Conservation (phyloP, 352 stramenopile species). For the Pythium apleroticum region DNA sequence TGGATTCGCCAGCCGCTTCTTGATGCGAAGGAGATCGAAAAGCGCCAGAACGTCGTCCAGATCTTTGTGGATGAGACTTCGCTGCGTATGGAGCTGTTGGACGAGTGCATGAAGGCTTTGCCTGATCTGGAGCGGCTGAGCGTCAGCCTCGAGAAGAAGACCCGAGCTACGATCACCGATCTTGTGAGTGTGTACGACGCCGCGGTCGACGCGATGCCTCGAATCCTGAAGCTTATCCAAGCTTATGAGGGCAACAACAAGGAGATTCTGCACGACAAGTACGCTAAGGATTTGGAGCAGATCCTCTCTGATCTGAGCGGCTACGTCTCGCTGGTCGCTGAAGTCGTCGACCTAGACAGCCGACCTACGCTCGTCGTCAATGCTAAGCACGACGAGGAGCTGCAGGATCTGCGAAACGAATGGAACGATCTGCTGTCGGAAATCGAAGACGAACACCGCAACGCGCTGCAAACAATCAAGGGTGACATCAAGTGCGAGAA, state of each 20-base stretch:
- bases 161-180: slow-evolving; percentile 71
- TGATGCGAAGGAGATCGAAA: slow-evolving; percentile 81
- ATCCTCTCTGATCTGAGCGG: slow-evolving; percentile 61
- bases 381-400: slow-evolving; percentile 80
- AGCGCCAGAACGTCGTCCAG: slow-evolving; percentile 91
- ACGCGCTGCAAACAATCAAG: slow-evolving; percentile 59
- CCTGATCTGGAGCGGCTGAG: slow-evolving; percentile 77
- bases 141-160: slow-evolving; percentile 67
- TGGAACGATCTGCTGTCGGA: slow-evolving; percentile 69
- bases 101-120: slow-evolving; percentile 87
- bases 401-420: slow-evolving; percentile 69
- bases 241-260: slow-evolving; percentile 41
- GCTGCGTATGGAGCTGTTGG: slow-evolving; percentile 84
- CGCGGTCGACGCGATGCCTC: slow-evolving; percentile 64
- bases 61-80: slow-evolving; percentile 90
- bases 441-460: slow-evolving; percentile 84
- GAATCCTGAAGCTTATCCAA: slow-evolving; percentile 55
- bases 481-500: slow-evolving; percentile 92
- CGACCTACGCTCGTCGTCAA: slow-evolving; percentile 79
- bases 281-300: slow-evolving; percentile 48
- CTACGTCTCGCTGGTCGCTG: slow-evolving; percentile 71
- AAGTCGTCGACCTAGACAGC: slow-evolving; percentile 84
- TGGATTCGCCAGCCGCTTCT: slow-evolving; percentile 97
- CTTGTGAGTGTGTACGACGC: slow-evolving; percentile 85
- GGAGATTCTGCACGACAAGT: slow-evolving; percentile 48